phyloP scores from a whole-genome alignment of 2,329 filamentous ascomycete genomes.

The Penicillium oxalicum region DNA sequence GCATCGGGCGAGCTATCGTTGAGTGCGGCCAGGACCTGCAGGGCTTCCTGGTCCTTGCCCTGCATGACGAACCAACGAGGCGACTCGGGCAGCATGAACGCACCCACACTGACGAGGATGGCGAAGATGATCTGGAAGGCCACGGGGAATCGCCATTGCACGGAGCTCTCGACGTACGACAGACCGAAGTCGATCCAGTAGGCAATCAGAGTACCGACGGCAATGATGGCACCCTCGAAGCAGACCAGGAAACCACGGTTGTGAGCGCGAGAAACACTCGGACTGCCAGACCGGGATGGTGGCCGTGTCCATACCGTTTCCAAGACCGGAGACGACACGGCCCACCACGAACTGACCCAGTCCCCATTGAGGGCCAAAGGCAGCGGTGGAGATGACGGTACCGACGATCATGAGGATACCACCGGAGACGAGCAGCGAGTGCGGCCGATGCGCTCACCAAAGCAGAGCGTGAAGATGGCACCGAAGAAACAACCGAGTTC shows the following conservation, averaged over 20 bases:
- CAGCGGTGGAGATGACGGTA: conserved; percentile 21
- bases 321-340: conserved; percentile 31
- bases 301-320: conserved; percentile 32
- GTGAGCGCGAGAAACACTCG: conserved; percentile 26
- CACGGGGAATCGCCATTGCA: conserved; percentile 43
- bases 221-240: conserved; percentile 27
- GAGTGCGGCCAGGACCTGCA: conserved; percentile 44
- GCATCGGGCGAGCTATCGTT: conserved; percentile 35
- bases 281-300: conserved; percentile 37
- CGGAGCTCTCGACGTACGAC: conserved; percentile 25
- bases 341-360: conserved; percentile 37
- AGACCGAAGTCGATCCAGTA: conserved; percentile 33
- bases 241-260: conserved; percentile 29
- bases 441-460: conserved; percentile 28
- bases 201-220: conserved; percentile 26
- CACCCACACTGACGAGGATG: conserved; percentile 17
- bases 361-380: conserved; percentile 18
- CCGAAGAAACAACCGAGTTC: conserved; percentile 43
- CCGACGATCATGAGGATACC: conserved; percentile 42
- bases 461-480: conserved; percentile 26
- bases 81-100: conserved; percentile 43
- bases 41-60: conserved; percentile 43
- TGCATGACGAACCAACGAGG: conserved; percentile 51
- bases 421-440: conserved; percentile 47
- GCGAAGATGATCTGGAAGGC: conserved; percentile 45